Percentiles rank a stretch among this genome's conserved stretches.
Evolutionary conservation across 2,329 filamentous ascomycete genomes (phyloP).

Genomic region (Sporothrix inflata): DNA sequence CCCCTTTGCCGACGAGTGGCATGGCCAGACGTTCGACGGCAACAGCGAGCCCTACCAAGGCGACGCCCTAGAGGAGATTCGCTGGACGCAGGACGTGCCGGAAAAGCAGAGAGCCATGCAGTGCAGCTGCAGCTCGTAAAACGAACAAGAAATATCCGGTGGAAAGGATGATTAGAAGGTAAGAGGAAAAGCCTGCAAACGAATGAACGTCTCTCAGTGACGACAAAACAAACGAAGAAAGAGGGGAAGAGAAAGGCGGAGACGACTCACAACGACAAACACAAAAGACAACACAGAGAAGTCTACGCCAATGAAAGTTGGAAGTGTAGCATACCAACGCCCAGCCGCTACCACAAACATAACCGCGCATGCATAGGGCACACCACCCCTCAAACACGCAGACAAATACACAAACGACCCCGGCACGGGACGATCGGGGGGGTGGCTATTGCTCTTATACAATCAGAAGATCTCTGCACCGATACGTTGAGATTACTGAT

Average conservation of each 20-base stretch:
- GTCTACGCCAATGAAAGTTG: not conserved
- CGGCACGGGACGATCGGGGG: not conserved
- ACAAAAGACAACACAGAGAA: too few relatives aligned
- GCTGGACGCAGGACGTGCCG: conserved; percentile 86
- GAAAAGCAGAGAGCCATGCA: conserved; percentile 78
- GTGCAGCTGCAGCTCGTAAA: conserved; percentile 89
- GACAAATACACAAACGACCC: not conserved
- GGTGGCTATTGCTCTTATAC: not conserved
- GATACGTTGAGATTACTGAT: not conserved
- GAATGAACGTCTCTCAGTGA: not conserved
- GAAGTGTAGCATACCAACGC: not conserved
- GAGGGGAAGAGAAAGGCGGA: not conserved
- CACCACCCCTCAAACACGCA: not conserved
- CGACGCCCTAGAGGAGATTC: conserved; percentile 72
- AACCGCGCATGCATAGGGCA: not conserved
- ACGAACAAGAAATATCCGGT: not conserved
- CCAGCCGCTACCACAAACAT: not conserved
- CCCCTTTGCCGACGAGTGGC: conserved; percentile 83
- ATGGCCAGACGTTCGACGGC: conserved; percentile 52
- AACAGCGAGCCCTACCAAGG: conserved; percentile 52
- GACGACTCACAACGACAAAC: not conserved
- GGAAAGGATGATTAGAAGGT: not conserved
- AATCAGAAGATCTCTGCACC: not conserved
- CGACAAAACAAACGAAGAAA: not conserved
- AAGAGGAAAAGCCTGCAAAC: not conserved